Evolutionary conservation across 1,284 basidiomycete genomes (phyloP), one percentile per base, ranked within the genome.

Genomic region (Rhodofomes roseus): DNA sequence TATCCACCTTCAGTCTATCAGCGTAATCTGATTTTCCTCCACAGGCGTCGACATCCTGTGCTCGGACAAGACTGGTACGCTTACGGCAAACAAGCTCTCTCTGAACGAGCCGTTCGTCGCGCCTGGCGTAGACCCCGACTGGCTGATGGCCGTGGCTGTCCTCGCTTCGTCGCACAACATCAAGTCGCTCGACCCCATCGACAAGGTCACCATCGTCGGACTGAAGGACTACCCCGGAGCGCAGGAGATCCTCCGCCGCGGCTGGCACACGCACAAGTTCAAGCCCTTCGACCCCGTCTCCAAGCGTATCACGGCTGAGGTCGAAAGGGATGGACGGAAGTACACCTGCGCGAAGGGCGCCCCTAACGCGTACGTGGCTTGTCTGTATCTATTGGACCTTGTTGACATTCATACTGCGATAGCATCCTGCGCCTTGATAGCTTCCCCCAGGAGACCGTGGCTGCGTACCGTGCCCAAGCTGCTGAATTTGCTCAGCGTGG

Each of bases 41-140:
- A 41, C 43, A 44, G 43, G 81, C 66, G 81, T 83, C 61, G 80
- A 83, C 63, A 79, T 83, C 27, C 76, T 83, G 40, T 83, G 81
- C 72, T 79, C 80, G 39, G 82, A 83, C 70, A 83, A 83, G 76
- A 83, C 81, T 6, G 81, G 79, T 62, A 81, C 79, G 5, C 70
- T 84, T 41, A 83, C 82, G 12, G 81, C 82, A 52, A 83, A 84
- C 76, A 82, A 82, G 74, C 74, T 84, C 14, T 55, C 52, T 12
- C 43, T 61, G 27, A 60, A 60, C 23, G 55, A 52, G n/a, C 59
- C 59, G 11, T 60, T 51, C 41, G 37, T 60, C 34, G 59, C 59
- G 2, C 59, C 59, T 7, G 59, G 27, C 22, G 59, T 56, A 2
- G 59, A 60, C 20, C 54, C 55, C n/a, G 48, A 56, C 46, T 60